Base-by-base conservation (phyloP, 1,284 basidiomycete genomes). In the Heterobasidion annosum region DNA sequence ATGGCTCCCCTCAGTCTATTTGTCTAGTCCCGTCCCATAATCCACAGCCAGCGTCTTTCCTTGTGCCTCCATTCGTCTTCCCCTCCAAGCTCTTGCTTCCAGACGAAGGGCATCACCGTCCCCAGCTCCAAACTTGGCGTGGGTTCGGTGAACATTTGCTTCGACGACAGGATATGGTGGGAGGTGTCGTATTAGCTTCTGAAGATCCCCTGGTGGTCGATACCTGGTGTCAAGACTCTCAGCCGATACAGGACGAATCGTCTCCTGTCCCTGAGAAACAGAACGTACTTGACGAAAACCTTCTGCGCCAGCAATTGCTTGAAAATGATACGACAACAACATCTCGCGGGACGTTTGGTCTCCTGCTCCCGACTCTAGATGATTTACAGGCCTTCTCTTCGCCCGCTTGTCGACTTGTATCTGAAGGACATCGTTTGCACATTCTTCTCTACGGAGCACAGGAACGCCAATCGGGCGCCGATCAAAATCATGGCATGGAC, bases 1-100 rank as follows among this genome's bases (percentile, higher is more conserved):
- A 35, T 34, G 40, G 46, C 32, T 34, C 33, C 2, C 61, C 63
- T 25, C 58, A 34, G 65, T 10, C 46, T 59, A 15, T 58, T 56
- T 75, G 68, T 50, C 56, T 72, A 34, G 50, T 57, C 16, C 61
- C 68, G 8, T 67, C 65, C 5, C 53, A 61, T 10, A 51, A 50
- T 3, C 57, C 66, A 43, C 71, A 69, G 40, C 61, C 71, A 18
- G 79, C 74, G 5, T 65, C 68, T 1, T 81, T 77, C 64, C 67
- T 85, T 3, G 61, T 77, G 3, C 83, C 84, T 8, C 84, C 84
- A 0, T 79, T 85, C 58, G 67, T 82, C 4, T 61, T 77, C 34
- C 73, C 74, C 7, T 59, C 69, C 1, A 59, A 62, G 0, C 61
- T 65, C 18, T 58, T 75, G 45, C 63, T 76, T 12, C 59, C 65